phyloP scores from a whole-genome alignment of 2,329 filamentous ascomycete genomes.

The Dryadomyces quercus-mongolicae region DNA sequence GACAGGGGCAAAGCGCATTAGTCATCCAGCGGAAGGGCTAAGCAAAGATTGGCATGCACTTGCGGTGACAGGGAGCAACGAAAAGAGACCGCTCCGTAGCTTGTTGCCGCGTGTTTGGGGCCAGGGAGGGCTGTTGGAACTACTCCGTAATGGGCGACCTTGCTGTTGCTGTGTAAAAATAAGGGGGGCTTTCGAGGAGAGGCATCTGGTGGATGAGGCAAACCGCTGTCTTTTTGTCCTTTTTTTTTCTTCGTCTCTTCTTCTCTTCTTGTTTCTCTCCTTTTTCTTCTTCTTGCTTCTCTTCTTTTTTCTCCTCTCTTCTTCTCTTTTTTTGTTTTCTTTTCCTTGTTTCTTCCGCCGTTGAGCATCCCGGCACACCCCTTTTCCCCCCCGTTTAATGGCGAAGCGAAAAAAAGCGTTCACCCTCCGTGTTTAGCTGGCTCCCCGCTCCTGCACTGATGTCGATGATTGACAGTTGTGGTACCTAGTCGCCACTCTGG shows the following conservation, averaged over 20 bases:
- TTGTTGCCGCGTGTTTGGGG: neutral
- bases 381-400: neutral
- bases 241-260: too few species aligned
- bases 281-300: neutral
- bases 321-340: neutral
- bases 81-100: neutral
- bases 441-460: slow-evolving; percentile 1
- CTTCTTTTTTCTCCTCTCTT: neutral
- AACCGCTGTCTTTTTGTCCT: neutral
- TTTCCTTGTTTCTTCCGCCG: too few species aligned
- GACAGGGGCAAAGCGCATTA: neutral
- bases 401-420: neutral
- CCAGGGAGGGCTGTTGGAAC: neutral
- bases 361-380: neutral
- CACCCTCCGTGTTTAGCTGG: neutral
- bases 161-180: neutral
- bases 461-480: slow-evolving; percentile 6
- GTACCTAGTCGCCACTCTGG: slow-evolving; percentile 5
- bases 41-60: neutral
- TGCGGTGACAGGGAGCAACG: neutral
- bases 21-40: neutral
- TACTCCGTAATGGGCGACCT: neutral
- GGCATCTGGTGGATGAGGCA: neutral
- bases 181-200: neutral
- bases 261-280: too few species aligned